Evolutionary conservation across 257 asterid species (phyloP).

Genomic region (Lithospermum erythrorhizon): DNA sequence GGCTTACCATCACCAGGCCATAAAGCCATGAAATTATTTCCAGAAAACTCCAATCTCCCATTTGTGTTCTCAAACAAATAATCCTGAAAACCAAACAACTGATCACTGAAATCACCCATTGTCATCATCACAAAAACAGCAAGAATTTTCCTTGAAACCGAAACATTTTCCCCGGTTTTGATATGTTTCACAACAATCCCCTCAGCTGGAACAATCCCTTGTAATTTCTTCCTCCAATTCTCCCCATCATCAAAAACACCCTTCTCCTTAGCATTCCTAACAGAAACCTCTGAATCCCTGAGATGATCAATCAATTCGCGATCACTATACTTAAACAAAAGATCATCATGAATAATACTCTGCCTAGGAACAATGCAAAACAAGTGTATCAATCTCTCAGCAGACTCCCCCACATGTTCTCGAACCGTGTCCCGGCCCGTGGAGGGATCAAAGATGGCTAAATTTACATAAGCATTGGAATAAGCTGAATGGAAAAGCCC

Average conservation of each 20-base stretch:
- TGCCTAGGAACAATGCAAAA: slow-evolving; percentile 85
- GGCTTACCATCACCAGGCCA: slow-evolving; percentile 96
- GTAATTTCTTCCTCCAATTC: slow-evolving; percentile 59
- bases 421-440: slow-evolving; percentile 65
- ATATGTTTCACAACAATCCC: slow-evolving; percentile 63
- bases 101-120: slow-evolving; percentile 82
- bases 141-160: slow-evolving; percentile 50
- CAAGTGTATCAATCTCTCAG: slow-evolving; percentile 62
- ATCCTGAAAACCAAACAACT: slow-evolving; percentile 67
- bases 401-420: slow-evolving; percentile 52
- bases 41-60: slow-evolving; percentile 57
- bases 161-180: slow-evolving; percentile 62
- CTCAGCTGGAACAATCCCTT: slow-evolving; percentile 41
- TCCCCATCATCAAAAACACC: slow-evolving; percentile 17
- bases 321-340: slow-evolving; percentile 50
- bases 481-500: slow-evolving; percentile 93
- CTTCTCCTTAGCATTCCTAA: slow-evolving; percentile 25
- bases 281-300: slow-evolving; percentile 30
- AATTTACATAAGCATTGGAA: slow-evolving; percentile 79
- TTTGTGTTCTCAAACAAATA: slow-evolving; percentile 43
- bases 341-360: slow-evolving; percentile 42
- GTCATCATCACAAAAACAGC: slow-evolving; percentile 69
- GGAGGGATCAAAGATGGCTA: slow-evolving; percentile 76
- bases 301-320: slow-evolving; percentile 56
- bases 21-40: slow-evolving; percentile 31